Base-by-base conservation (phyloP, 352 stramenopile genomes). In the Globisporangium spinosum region DNA sequence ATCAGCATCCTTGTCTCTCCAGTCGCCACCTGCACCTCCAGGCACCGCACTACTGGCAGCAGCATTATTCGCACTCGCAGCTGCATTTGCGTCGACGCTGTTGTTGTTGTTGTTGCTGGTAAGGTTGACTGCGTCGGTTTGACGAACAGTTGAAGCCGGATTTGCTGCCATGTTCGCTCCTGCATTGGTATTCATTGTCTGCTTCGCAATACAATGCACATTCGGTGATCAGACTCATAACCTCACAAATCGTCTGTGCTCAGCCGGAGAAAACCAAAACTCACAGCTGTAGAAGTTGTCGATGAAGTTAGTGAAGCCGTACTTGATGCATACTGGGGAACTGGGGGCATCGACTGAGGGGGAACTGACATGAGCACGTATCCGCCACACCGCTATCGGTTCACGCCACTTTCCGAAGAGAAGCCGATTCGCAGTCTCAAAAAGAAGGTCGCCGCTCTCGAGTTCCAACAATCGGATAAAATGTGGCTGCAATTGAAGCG, bases 1-100 rank as follows among this genome's bases (percentile, higher is more conserved):
- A 62, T 96, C 88, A 3, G 85, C 80, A 55, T 94, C 88, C 71
- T 96, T 96, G 64, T 96, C 84, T 70, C 88, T 80, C 88, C 88
- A 96, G 74, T 96, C 88, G 32, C 73, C 71, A 35, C 70, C 63
- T 58, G 67, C 66, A 10, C 71, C 54, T 13, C 71, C 79, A 13
- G 69, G 32, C 29, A 69, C 68, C 34, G 60, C 60, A 8, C 58
- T 61, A 53, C 22, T 49, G 17, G 35, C 23, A 49, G 55, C 60
- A 53, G 32, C 58, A 17, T 51, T 47, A 58, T 49, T 57, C 17
- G 23, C 53, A 70, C 38, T 70, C 10, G 74, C 40, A 59, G 60
- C 53, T 5, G n/a, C 45, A 54, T 65, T 68, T 32, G 70, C 34
- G 47, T 54, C 66, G 53, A 23, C 32, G 38, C 51, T 67, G 38